Evolutionary conservation across 345 rosid species (phyloP).

Genomic region (Acer negundo): DNA sequence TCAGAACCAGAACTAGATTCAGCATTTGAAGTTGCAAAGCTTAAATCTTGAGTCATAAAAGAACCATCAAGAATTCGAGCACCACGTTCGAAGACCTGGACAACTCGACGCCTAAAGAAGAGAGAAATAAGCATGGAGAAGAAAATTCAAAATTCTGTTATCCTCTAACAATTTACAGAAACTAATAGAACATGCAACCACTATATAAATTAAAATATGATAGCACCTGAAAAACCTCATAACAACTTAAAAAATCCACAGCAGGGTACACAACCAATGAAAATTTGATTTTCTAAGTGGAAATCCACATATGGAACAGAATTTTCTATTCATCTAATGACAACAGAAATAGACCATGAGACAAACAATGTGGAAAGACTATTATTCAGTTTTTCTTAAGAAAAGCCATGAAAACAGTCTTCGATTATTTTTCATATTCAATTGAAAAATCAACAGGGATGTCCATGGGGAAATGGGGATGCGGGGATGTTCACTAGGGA

Average conservation of each 20-base stretch:
- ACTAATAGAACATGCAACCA: slow-evolving; percentile 1
- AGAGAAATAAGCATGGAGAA: background rate
- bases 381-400: background rate
- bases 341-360: background rate
- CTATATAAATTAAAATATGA: background rate
- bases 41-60: slow-evolving; percentile 90
- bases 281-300: slow-evolving; percentile 9
- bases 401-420: background rate
- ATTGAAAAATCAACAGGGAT: background rate
- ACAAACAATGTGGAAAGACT: slow-evolving; percentile 9
- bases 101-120: slow-evolving; percentile 80
- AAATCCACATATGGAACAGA: background rate
- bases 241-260: background rate
- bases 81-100: slow-evolving; percentile 91
- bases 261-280: background rate
- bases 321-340: background rate
- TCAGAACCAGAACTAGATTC: slow-evolving; percentile 75
- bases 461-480: too few species aligned
- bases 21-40: slow-evolving; percentile 67
- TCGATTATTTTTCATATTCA: background rate
- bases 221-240: background rate
- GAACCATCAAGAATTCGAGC: slow-evolving; percentile 96
- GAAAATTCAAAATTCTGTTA: background rate
- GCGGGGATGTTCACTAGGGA: too few species aligned
- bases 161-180: background rate